These are phyloP conservation scores for Trichoderma lentiforme DNA, from an alignment of 2,329 filamentous ascomycete species.

Conservation along the genomic window DNA sequence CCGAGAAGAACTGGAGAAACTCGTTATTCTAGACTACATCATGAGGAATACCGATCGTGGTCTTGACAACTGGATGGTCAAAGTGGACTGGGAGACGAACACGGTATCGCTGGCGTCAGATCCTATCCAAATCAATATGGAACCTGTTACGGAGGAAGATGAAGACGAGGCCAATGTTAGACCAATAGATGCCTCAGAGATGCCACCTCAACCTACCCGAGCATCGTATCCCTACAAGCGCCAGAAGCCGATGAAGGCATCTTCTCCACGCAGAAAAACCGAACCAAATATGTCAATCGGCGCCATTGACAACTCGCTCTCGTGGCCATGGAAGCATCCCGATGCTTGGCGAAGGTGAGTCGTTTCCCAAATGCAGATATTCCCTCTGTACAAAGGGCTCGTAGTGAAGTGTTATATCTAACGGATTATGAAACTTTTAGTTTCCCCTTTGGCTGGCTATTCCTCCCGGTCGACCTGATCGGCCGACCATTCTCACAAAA, in stretches of 20 bases:
- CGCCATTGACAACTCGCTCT: conserved; percentile 95
- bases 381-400: background rate
- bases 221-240: conserved; percentile 66
- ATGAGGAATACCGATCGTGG: conserved; percentile 98
- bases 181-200: conserved; percentile 54
- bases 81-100: conserved; percentile 81
- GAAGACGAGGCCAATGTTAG: conserved; percentile 46
- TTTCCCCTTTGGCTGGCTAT: conserved; percentile 98
- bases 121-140: conserved; percentile 65
- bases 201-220: conserved; percentile 39
- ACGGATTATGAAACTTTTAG: conserved; percentile 43
- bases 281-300: conserved; percentile 71
- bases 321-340: conserved; percentile 98
- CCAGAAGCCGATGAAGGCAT: conserved; percentile 81
- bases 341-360: conserved; percentile 70
- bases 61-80: conserved; percentile 99
- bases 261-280: conserved; percentile 44
- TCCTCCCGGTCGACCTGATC: conserved; percentile 92
- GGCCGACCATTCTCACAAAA: conserved; percentile 93
- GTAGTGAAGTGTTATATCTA: background rate
- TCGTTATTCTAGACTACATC: conserved; percentile 97
- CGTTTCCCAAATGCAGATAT: background rate
- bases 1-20: conserved; percentile 89
- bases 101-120: conserved; percentile 84
- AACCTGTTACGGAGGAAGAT: conserved; percentile 40